Conservation (phyloP, 371 early-diverging fungal genomes). For the Mucor circinelloides region DNA sequence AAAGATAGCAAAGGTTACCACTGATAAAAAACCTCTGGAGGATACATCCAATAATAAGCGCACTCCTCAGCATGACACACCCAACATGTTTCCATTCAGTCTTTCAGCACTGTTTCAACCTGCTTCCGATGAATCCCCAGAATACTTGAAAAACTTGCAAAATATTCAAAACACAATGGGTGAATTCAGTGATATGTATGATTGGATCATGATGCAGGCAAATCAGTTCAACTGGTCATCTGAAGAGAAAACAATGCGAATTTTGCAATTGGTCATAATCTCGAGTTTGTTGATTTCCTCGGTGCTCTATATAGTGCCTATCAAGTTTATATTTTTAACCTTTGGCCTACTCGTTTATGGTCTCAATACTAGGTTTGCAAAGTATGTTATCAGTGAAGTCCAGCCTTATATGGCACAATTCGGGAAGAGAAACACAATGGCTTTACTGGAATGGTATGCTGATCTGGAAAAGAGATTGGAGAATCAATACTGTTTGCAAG, state of each 20-base stretch:
- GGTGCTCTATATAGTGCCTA: conserved; percentile 9
- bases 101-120: conserved; percentile 15
- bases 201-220: conserved; percentile 21
- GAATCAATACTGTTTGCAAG: conserved; percentile 10
- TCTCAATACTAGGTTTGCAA: conserved; percentile 21
- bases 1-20: background rate
- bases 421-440: conserved; percentile 4
- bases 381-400: conserved; percentile 13
- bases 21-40: background rate
- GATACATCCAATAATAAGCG: background rate
- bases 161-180: conserved; percentile 52
- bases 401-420: conserved; percentile 21
- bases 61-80: background rate
- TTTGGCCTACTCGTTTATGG: conserved; percentile 18
- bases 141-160: conserved; percentile 42
- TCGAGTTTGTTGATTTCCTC: conserved; percentile 11
- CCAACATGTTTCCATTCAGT: conserved; percentile 9
- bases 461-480: conserved; percentile 24
- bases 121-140: conserved; percentile 37
- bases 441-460: conserved; percentile 18
- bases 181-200: conserved; percentile 41
- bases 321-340: conserved; percentile 13
- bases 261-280: conserved; percentile 33
- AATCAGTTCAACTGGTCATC: conserved; percentile 41
- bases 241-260: conserved; percentile 29